Base-by-base conservation (phyloP, 1,139 yeast species). In the Eremothecium sinecaudum region DNA sequence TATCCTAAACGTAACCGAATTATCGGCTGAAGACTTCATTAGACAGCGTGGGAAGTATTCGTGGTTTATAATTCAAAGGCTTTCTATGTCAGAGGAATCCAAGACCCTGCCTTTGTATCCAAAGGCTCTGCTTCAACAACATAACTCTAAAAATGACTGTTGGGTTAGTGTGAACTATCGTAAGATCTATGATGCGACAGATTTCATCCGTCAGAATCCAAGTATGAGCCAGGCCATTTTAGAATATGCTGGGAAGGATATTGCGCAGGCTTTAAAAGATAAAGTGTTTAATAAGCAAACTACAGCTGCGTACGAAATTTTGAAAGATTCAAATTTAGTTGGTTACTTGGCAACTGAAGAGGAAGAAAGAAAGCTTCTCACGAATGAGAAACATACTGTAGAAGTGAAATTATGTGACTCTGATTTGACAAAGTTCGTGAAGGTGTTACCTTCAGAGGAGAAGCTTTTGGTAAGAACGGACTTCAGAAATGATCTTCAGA, bases 241-340 rank as follows among this genome's bases (percentile, higher is more conserved):
- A 37, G 87, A 83, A 3, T 74, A 77, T 53, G 90, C 84, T 10
- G 95, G 96, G 31, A 69, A 76, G 53, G 97, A 90, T 55, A 67
- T 86, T 43, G 81, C 96, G 9, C 71, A 68, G 29, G 75, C 82
- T 31, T 68, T 87, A 73, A 73, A 78, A n/a, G 92, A 83, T 51
- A 58, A 64, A 12, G 57, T 53, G 3, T 67, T 79, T 22, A 94
- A 86, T 54, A 73, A 70, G 36, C 95, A 86, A 60, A 79, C 90
- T 2, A 93, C 82, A 51, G 65, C 80, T 32, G 92, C 95, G 5
- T 84, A 84, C 55, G 95, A 86, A 45, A 79, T 87, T 71, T 61
- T 87, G 45, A 87, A 82, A 48, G 96, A 87, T 40, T 80, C 64
- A 38, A 74, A 71, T 52, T 50, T 76, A 28, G 67, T 72, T 29